Evolutionary conservation across 2,329 filamentous ascomycete species (phyloP), one percentile per base, ranked within the genome.

Genomic region (Dothidotthia symphoricarpi): DNA sequence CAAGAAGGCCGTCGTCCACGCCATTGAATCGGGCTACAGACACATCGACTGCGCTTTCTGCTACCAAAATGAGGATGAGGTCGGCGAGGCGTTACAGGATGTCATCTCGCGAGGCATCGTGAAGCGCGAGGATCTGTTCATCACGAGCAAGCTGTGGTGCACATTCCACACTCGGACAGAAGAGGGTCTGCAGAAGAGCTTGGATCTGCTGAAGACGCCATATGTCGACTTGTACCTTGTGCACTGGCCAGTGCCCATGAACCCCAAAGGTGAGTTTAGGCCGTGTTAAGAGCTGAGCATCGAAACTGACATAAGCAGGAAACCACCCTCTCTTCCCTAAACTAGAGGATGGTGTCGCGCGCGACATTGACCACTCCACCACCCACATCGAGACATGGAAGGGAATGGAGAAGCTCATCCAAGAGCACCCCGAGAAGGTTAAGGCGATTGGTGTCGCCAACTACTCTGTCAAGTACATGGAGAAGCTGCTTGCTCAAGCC

Each of bases 91-190:
- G 8, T 76, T 95, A 36, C 80, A 81, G 61, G 82, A 86, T 39
- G 87, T 85, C 19, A 81, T 91, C 57, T 74, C 72, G 16, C 71
- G 80, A 4, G 86, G 86, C 16, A 73, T 78, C 45, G 72, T 86
- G 55, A 85, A 83, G 75, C 79, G 88, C 45, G 79, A 85, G 63
- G 86, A 94, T 41, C 70, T 94, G 45, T 94, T 93, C 69, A 80
- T 94, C 42, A 86, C 87, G 37, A 88, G 83, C 57, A 94, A 95
- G 76, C 77, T 90, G 25, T 94, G 88, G 86, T 84, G 82, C 59
- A 88, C 85, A 34, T 90, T 86, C 71, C 83, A 85, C 66, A 80
- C 78, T 19, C 75, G 82, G 6, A 81, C 81, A 5, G 82, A 85
- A 67, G 71, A 84, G 55, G 81, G 77, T 24, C 75, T 93, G 24